phyloP scores from a whole-genome alignment of 768 basidiomycete genomes.

The Aureoboletus auriporus region DNA sequence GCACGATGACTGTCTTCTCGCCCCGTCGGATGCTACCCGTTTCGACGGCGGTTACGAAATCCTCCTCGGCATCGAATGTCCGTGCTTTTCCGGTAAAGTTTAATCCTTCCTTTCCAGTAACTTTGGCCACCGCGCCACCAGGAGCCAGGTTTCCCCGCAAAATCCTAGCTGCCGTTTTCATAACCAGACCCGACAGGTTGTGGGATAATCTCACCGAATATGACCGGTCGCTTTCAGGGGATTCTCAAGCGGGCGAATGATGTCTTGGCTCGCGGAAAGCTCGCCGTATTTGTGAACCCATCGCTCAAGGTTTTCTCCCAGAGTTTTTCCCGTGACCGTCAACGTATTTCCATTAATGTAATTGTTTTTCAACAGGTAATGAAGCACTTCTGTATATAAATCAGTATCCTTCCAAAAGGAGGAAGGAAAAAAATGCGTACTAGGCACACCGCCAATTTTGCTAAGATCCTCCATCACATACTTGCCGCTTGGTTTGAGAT shows the following conservation, averaged over 20 bases:
- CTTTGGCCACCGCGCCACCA: constrained; percentile 94
- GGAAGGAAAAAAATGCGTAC: constrained; percentile 42
- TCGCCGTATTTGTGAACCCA: constrained; percentile 83
- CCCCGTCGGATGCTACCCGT: constrained; percentile 85
- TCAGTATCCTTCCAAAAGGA: background rate
- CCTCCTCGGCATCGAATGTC: constrained; percentile 87
- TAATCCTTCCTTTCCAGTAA: constrained; percentile 93
- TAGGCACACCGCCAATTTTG: constrained; percentile 94
- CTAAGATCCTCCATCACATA: constrained; percentile 98
- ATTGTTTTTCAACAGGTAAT: constrained; percentile 81
- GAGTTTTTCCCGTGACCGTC: constrained; percentile 86
- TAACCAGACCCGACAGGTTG: constrained; percentile 2
- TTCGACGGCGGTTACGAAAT: constrained; percentile 85
- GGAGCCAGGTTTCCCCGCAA: constrained; percentile 90
- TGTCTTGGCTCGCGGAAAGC: constrained; percentile 69
- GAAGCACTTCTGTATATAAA: constrained; percentile 62
- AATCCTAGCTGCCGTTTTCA: constrained; percentile 48
- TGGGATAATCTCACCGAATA: constrained; percentile 54
- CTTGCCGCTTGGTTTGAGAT: constrained; percentile 95
- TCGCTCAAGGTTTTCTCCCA: constrained; percentile 88
- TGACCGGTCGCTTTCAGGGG: constrained; percentile 91
- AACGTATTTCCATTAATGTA: constrained; percentile 86
- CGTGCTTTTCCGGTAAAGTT: constrained; percentile 89
- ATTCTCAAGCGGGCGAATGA: constrained; percentile 81
- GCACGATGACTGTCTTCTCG: constrained; percentile 93